Evolutionary conservation across 2,329 filamentous ascomycete genomes (phyloP), one percentile per base, ranked within the genome.

Genomic region (Ascochyta koolunga): DNA sequence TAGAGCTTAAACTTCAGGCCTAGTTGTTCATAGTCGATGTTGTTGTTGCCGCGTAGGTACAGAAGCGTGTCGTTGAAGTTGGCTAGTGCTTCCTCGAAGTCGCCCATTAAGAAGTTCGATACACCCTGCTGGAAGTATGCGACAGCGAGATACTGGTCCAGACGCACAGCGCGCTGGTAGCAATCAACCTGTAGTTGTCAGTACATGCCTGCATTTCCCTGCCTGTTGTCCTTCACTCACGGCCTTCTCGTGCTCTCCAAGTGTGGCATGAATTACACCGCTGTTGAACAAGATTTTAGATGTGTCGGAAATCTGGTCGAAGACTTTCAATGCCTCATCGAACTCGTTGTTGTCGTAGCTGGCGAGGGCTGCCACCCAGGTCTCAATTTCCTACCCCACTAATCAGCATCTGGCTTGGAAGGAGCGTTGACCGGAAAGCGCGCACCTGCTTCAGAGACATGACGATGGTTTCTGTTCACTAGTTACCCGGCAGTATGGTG

Each of bases 261-360:
- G 82, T 0, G 95, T 98, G 33, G 95, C 95, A 80, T 97, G 90
- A 67, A 99, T 98, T 33, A 99, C 93, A 65, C 95, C 95, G 77
- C 93, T 96, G 72, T 99, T 99, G 82, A 99, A 99, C 58, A 96
- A 82, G 59, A 99, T 99, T 81, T 96, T 98, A 66, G 95, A 97
- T 0, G 95, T 99, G 74, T 98, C 95, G 58, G 89, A 84, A 69
- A 99, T 96, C 65, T 83, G 85, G 59, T 91, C 89, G 72, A 99
- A 98, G 57, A 90, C 86, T 66, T 82, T 85, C 59, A 98, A 79
- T 24, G 95, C 87, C 63, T 93, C 89, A 70, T 98, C 93, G 77
- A 96, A 98, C 71, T 99, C 91, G 78, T 96, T 96, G 79, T 93
- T 95, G 79, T 99, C 95, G 80, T 99, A 99, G 73, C 89, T 88